phyloP scores from a whole-genome alignment of 495 filamentous ascomycete species.

The Hypoxylon cercidicola region DNA sequence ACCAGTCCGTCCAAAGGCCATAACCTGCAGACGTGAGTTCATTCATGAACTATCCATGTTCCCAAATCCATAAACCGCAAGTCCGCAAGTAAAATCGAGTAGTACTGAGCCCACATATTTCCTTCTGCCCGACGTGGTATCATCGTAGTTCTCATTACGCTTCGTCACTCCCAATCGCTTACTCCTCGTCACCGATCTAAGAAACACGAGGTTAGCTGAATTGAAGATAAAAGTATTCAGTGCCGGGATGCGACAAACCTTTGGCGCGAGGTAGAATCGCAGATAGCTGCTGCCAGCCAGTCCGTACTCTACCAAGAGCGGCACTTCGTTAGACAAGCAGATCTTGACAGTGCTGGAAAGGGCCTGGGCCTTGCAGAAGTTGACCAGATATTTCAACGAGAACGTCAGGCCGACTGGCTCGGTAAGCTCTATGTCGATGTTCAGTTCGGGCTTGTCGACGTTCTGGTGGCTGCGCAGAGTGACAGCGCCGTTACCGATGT shows the following conservation, averaged over 20 bases:
- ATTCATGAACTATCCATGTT: no score
- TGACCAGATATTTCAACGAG: conserved; percentile 99
- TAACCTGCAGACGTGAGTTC: no score
- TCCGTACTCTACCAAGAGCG: conserved; percentile 91
- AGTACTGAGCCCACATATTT: background rate
- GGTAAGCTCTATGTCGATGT: conserved; percentile 87
- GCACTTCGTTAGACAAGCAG: conserved; percentile 94
- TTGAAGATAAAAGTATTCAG: background rate
- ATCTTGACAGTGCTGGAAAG: conserved; percentile 86
- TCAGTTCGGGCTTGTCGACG: conserved; percentile 88
- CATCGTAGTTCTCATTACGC: conserved; percentile 36
- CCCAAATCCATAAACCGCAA: background rate
- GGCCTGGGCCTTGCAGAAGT: conserved; percentile 97
- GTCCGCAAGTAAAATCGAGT: conserved; percentile 11
- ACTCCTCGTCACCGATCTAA: conserved; percentile 94
- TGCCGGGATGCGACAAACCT: conserved; percentile 67
- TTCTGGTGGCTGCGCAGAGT: conserved; percentile 89
- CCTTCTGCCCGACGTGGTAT: conserved; percentile 32
- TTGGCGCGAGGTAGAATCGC: conserved; percentile 97
- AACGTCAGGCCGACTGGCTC: conserved; percentile 97
- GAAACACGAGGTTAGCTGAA: conserved; percentile 18
- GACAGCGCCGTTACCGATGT: conserved; percentile 95
- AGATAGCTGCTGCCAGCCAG: conserved; percentile 85
- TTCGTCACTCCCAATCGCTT: conserved; percentile 42
- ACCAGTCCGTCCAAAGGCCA: no score